Base-by-base conservation (phyloP, 768 basidiomycete genomes). In the Panaeolus cyanescens region DNA sequence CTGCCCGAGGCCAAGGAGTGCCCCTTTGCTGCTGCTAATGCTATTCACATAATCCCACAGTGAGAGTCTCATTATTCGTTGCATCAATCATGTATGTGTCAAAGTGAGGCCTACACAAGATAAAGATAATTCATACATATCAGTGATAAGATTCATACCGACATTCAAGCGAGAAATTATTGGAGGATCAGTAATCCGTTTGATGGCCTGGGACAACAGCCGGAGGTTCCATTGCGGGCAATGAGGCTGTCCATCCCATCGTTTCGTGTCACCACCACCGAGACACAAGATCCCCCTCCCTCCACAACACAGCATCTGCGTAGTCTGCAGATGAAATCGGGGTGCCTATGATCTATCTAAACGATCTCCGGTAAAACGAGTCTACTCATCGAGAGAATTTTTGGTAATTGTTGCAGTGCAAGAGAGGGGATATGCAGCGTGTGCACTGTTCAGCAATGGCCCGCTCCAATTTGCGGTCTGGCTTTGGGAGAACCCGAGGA, bases 131-230 rank as follows among this genome's bases (percentile, higher is more conserved):
- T 40, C 12, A 40, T 8, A 37, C 25, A n/a, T 53, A 60, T 60
- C 54, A 55, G 5, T 39, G 54, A 60, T 60, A 60, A 60, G 59
- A 55, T 60, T 33, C 34, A 33, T 33, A 42, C 20, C 45, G 45
- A 50, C 45, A 50, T 50, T 50, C 45, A 50, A 50, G 45, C 45
- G 45, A 50, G 45, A 25, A 50, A 25, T 3, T 28, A 15, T 25
- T 50, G 45, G 30, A 30, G 45, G 45, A 50, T 50, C 8, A 13
- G 45, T 50, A 50, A 50, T 50, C 45, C 45, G 30, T 50, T 50
- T 50, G 45, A 50, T 50, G 45, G 45, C 45, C 45, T 50, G 22
- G 22, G 45, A 50, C 45, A 28, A 15, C 45, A 50, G 22, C 45
- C 45, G 45, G 45, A 50, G 22, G 30, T 50, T 50, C 45, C 45